Evolutionary conservation across 179 eudicot species (phyloP).

Genomic region (Silene coronaria): DNA sequence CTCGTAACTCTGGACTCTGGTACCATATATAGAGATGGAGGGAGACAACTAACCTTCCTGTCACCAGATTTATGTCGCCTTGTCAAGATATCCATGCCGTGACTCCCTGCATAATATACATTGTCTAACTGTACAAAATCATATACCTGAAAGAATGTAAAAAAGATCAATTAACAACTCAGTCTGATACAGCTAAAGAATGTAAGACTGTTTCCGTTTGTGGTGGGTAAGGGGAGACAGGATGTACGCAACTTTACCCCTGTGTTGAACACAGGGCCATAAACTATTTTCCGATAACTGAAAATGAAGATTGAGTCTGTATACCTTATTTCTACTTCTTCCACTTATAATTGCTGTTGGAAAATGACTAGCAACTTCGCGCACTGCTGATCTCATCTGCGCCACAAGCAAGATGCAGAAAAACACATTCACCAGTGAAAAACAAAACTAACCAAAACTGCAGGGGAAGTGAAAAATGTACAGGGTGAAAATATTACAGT

Average conservation of each 20-base stretch:
- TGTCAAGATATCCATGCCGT: slow-evolving; percentile 89
- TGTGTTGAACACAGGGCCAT: no score
- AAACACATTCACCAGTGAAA: not conserved
- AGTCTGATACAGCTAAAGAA: no score
- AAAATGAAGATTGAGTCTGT: no score
- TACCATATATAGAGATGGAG: not conserved
- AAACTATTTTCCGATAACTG: no score
- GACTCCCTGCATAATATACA: slow-evolving; percentile 88
- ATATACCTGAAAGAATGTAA: slow-evolving; percentile 41
- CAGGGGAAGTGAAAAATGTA: not conserved
- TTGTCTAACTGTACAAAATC: slow-evolving; percentile 71
- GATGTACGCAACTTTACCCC: no score
- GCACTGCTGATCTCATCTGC: slow-evolving; percentile 81
- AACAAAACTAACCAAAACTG: not conserved
- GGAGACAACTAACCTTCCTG: slow-evolving; percentile 36
- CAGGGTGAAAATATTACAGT: slow-evolving; percentile 32
- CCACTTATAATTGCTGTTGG: slow-evolving; percentile 94
- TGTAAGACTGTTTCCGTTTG: no score
- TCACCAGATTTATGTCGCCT: slow-evolving; percentile 32
- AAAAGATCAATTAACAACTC: not conserved
- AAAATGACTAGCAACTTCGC: slow-evolving; percentile 55
- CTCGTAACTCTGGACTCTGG: no score
- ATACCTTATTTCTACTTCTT: slow-evolving; percentile 72
- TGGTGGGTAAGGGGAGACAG: no score
- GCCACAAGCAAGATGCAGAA: not conserved